These are phyloP conservation scores for Pilobolus umbonatus DNA, from an alignment of 192 early-diverging fungal genomes.

Conservation along the genomic window DNA sequence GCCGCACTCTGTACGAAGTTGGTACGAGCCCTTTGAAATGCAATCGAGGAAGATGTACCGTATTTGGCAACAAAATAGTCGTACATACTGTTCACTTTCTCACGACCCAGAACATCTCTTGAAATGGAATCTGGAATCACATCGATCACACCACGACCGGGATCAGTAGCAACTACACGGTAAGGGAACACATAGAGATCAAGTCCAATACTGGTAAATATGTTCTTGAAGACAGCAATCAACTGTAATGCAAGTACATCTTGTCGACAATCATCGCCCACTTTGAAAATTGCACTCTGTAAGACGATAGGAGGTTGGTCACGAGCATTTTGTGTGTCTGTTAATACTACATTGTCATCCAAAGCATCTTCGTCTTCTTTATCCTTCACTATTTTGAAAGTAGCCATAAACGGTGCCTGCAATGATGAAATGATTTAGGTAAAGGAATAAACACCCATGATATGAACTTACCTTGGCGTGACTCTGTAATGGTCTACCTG, in stretches of 20 bases:
- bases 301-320: conserved; percentile 40
- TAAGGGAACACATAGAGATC: conserved; percentile 98
- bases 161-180: conserved; percentile 93
- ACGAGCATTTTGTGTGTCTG: conserved; percentile 22
- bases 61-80: conserved; percentile 94
- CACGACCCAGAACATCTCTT: conserved; percentile 96
- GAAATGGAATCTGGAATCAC: conserved; percentile 96
- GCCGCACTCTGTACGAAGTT: conserved; percentile 95
- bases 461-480: conserved; percentile 70
- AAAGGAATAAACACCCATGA: neutral
- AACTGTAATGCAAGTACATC: conserved; percentile 96
- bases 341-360: neutral
- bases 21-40: conserved; percentile 83
- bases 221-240: conserved; percentile 96
- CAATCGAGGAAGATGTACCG: conserved; percentile 79
- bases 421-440: neutral
- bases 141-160: conserved; percentile 98
- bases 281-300: conserved; percentile 97
- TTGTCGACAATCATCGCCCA: conserved; percentile 99
- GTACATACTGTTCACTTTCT: conserved; percentile 94
- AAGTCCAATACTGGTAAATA: conserved; percentile 84
- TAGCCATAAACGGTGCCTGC: conserved; percentile 96
- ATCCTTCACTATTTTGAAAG: conserved; percentile 78
- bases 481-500: conserved; percentile 89
- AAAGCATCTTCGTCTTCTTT: conserved; percentile 49